Conservation (phyloP, 1,284 basidiomycete genomes). For the Singerocomus rubriflavus region DNA sequence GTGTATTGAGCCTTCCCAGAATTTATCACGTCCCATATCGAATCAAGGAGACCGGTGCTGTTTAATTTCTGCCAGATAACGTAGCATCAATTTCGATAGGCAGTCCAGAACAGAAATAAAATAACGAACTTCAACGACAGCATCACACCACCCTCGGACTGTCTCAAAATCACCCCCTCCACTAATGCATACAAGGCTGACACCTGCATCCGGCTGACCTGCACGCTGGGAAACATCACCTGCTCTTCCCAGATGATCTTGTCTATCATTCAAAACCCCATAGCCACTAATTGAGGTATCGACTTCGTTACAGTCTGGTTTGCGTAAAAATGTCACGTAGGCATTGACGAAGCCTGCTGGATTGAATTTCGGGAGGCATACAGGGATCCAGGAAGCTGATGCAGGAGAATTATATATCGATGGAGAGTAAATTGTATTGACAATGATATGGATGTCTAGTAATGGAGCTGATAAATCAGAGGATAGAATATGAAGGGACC, state of each 20-base stretch:
- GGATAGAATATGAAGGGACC: slow-evolving; percentile 1
- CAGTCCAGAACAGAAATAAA: neutral
- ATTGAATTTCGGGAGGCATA: slow-evolving; percentile 96
- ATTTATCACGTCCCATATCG: slow-evolving; percentile 45
- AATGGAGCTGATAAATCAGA: slow-evolving; percentile 3
- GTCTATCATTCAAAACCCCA: neutral
- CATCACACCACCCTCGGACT: slow-evolving; percentile 69
- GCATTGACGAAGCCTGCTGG: slow-evolving; percentile 89
- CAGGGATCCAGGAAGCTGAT: slow-evolving; percentile 88
- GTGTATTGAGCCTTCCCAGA: slow-evolving; percentile 59
- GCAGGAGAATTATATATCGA: slow-evolving; percentile 70
- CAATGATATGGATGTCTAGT: slow-evolving; percentile 80
- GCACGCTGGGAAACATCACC: slow-evolving; percentile 4
- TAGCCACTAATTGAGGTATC: slow-evolving; percentile 28
- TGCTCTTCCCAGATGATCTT: neutral
- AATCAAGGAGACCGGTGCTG: slow-evolving; percentile 53
- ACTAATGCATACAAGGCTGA: slow-evolving; percentile 66
- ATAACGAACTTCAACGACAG: slow-evolving; percentile 54
- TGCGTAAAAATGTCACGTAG: slow-evolving; percentile 75
- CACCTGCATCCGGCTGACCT: slow-evolving; percentile 34
- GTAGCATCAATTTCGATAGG: neutral
- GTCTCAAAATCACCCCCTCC: slow-evolving; percentile 67
- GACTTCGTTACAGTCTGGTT: slow-evolving; percentile 22
- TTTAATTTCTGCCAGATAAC: slow-evolving; percentile 51
- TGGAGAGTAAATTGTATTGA: slow-evolving; percentile 76